Evolutionary conservation across 306 rosid genomes (phyloP).

Genomic region (Sesbania bispinosa): DNA sequence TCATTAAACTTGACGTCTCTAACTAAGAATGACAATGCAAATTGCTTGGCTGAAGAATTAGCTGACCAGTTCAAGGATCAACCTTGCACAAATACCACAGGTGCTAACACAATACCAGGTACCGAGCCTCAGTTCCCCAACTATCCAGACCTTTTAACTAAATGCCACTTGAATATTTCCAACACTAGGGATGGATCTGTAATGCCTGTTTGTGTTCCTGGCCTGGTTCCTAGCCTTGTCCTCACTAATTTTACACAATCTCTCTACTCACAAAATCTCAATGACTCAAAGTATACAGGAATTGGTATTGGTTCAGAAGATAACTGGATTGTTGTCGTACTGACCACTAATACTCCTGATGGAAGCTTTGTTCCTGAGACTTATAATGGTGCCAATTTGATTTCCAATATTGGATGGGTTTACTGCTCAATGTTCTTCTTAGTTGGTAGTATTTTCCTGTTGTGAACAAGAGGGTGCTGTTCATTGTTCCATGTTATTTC

Average conservation of each 20-base stretch:
- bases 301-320: constrained; percentile 74
- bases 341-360: constrained; percentile 69
- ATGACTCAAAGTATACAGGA: constrained; percentile 71
- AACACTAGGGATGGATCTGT: constrained; percentile 76
- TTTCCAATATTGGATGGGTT: constrained; percentile 38
- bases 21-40: constrained; percentile 61
- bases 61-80: constrained; percentile 74
- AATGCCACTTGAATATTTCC: constrained; percentile 78
- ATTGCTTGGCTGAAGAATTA: constrained; percentile 67
- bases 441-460: constrained; percentile 36
- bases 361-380: constrained; percentile 65
- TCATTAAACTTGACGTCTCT: constrained; percentile 63
- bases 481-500: neutral
- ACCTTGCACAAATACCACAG: constrained; percentile 89
- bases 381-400: constrained; percentile 32
- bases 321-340: constrained; percentile 76
- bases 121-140: constrained; percentile 70
- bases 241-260: constrained; percentile 77
- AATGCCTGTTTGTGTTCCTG: constrained; percentile 87
- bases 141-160: constrained; percentile 55
- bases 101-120: constrained; percentile 83
- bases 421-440: constrained; percentile 42
- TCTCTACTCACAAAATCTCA: constrained; percentile 64
- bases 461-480: constrained; percentile 36
- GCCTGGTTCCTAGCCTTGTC: constrained; percentile 55